Evolutionary conservation across 208 protist genomes (phyloP).

Genomic region (Acanthamoeba culbertsoni): DNA sequence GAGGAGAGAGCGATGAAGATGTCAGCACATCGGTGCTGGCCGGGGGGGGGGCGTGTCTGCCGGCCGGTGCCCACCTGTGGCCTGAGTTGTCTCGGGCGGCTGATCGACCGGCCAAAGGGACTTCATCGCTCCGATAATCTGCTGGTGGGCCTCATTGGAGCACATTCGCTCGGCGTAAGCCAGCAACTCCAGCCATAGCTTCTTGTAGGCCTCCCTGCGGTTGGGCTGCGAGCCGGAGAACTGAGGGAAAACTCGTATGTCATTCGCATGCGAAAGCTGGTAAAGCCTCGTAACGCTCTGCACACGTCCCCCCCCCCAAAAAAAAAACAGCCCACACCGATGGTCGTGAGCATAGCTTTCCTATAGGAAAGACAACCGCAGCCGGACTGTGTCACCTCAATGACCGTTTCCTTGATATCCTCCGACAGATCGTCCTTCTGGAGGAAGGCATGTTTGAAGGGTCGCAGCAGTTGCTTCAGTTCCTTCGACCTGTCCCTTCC

Average conservation of each 20-base stretch:
- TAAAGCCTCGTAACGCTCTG: conserved; percentile 21
- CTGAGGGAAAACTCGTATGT: conserved; percentile 7
- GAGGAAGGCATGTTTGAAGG: conserved; percentile 24
- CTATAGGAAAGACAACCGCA: background rate
- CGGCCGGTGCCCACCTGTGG: too few species aligned
- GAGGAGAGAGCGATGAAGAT: background rate
- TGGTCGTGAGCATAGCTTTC: background rate
- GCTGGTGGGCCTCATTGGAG: background rate
- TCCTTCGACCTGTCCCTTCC: background rate
- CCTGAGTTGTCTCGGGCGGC: too few species aligned
- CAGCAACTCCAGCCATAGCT: conserved; percentile 30
- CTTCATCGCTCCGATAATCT: conserved; percentile 4
- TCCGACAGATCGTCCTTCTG: background rate
- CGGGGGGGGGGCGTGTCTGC: too few species aligned
- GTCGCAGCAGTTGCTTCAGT: conserved; percentile 5
- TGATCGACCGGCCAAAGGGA: conserved; percentile 21
- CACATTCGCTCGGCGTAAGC: background rate
- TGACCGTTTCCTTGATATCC: background rate
- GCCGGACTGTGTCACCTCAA: background rate
- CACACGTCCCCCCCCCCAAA: background rate
- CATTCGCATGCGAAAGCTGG: background rate
- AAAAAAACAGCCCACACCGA: background rate
- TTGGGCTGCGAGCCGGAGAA: background rate
- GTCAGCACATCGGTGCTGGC: too few species aligned
- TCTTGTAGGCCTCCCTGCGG: background rate